Evolutionary conservation across 148 eudicot genomes (phyloP), one percentile per base, ranked within the genome.

Genomic region (Spergularia marina): DNA sequence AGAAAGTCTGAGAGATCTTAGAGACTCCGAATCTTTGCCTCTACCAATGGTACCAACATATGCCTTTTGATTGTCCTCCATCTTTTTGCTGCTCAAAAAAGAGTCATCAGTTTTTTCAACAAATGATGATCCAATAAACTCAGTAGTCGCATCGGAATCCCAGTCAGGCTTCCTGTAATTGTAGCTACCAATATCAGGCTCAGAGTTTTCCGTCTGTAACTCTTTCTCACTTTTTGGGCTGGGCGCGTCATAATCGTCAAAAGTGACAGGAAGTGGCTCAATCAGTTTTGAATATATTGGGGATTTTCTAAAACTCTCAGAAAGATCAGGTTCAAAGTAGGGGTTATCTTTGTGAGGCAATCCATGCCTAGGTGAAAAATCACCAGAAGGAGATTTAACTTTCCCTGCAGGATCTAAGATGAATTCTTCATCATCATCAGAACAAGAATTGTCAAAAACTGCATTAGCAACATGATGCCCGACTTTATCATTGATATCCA

Each of bases 181-280:
- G 52, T 66, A 47, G 67, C 47, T 55, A 76, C 49, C 60, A 20
- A 53, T 70, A 62, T 52, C 74, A 68, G 76, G 63, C 71, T 78
- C 74, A 30, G 78, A 34, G 76, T 62, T 76, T 75, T 55, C 73
- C 23, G 68, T 81, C 20, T 76, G 72, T 41, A 74, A 67, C 64
- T 83, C 91, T 53, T 85, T 84, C 56, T 90, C 94, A 30, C 81
- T 85, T 72, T 84, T 93, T 63, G 91, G 90, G 84, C 70, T 76
- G 61, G 81, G 83, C 7, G 75, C 86, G 78, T 88, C 96, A 16
- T 88, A 85, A 78, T 88, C 92, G 79, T 89, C 92, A 79, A 82
- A 90, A 20, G 78, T 74, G n/a, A 81, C 63, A 66, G 88, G 86
- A 17, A 79, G 51, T 51, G 83, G 77, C 71, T 88, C 82, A 57